Conservation (phyloP, 805 yeast genomes). For the Nadsonia fulvescens region DNA sequence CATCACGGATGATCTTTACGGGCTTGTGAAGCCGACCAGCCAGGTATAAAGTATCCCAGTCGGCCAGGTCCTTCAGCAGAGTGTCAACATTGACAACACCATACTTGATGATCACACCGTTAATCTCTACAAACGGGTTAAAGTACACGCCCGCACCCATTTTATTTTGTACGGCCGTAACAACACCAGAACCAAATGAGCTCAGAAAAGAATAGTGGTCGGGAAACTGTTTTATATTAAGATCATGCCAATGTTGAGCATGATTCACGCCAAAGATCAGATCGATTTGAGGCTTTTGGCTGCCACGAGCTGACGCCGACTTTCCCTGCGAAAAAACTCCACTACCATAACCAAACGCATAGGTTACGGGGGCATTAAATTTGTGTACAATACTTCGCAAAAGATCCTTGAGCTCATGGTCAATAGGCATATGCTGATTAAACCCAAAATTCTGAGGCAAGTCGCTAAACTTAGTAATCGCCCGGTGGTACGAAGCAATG, state of each 20-base stretch:
- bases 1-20: conserved; percentile 53
- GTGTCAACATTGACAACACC: conserved; percentile 60
- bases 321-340: conserved; percentile 73
- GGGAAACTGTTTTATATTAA: conserved; percentile 49
- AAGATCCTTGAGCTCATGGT: conserved; percentile 24
- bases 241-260: conserved; percentile 58
- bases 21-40: conserved; percentile 95
- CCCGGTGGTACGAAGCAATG: conserved; percentile 25
- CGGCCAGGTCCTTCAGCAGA: conserved; percentile 48
- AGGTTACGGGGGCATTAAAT: conserved; percentile 56
- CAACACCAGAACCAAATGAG: conserved; percentile 38
- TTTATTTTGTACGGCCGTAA: conserved; percentile 37
- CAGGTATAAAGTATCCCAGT: conserved; percentile 72
- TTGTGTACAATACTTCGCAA: conserved; percentile 32
- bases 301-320: conserved; percentile 11
- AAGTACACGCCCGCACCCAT: conserved; percentile 84
- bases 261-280: conserved; percentile 66
- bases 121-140: conserved; percentile 68
- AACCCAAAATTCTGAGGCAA: conserved; percentile 40
- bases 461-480: conserved; percentile 25
- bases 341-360: conserved; percentile 87
- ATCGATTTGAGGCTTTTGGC: conserved; percentile 62
- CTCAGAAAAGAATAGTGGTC: conserved; percentile 61
- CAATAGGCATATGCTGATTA: conserved; percentile 37
- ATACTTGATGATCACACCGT: conserved; percentile 51